Evolutionary conservation across 1,284 basidiomycete species (phyloP).

Genomic region (Phaffia rhodozyma): DNA sequence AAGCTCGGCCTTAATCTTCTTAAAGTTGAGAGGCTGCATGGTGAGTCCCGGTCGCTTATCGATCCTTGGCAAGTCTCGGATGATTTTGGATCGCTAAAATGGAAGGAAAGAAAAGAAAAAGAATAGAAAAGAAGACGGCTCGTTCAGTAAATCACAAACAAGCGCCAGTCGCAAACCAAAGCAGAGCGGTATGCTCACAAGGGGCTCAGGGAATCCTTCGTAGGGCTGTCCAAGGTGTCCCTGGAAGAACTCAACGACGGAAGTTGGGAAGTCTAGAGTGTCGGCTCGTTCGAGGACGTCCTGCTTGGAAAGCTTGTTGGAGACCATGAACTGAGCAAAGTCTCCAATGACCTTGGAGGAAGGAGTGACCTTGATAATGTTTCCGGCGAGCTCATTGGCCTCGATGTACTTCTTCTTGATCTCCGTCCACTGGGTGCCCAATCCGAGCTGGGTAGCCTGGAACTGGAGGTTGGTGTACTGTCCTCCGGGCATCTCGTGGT

Average conservation of each 20-base stretch:
- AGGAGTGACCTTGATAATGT: constrained; percentile 98
- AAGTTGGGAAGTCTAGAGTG: constrained; percentile 91
- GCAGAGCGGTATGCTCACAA: constrained; percentile 69
- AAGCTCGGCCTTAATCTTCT: constrained; percentile 86
- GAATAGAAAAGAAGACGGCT: neutral
- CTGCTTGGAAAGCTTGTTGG: constrained; percentile 75
- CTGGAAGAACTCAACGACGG: constrained; percentile 93
- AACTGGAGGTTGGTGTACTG: constrained; percentile 95
- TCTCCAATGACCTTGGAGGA: constrained; percentile 99
- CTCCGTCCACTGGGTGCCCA: constrained; percentile 95
- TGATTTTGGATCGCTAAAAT: neutral
- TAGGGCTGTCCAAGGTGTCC: constrained; percentile 94
- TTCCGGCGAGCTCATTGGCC: constrained; percentile 86
- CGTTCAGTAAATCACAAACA: too few relatives aligned
- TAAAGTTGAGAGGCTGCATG: constrained; percentile 84
- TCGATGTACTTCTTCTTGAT: constrained; percentile 99
- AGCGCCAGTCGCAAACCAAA: constrained; percentile 35
- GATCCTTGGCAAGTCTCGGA: constrained; percentile 71
- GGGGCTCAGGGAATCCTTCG: constrained; percentile 96
- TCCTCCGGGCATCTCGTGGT: constrained; percentile 99
- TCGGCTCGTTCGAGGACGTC: constrained; percentile 79
- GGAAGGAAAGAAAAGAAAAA: neutral
- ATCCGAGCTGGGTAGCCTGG: constrained; percentile 94
- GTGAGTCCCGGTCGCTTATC: constrained; percentile 82
- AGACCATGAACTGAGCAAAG: constrained; percentile 98